Base-by-base conservation (phyloP, 2,329 filamentous ascomycete genomes). In the Diaporthe ilicicola region DNA sequence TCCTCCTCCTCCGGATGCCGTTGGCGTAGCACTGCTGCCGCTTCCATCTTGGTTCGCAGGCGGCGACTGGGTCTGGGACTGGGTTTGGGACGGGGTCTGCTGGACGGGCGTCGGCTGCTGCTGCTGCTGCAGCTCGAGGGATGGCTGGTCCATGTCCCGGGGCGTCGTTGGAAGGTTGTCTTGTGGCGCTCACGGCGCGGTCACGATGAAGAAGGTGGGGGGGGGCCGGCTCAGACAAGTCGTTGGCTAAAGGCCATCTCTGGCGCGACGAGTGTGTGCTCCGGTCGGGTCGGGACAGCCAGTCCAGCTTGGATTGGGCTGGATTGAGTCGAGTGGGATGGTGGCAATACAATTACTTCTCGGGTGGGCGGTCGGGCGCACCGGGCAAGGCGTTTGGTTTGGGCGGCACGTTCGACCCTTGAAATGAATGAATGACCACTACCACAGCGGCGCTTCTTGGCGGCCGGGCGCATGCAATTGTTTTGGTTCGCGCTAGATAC, bases 31-130 rank as follows among this genome's bases (percentile, higher is more conserved):
- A 42, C 44, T 55, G 65, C 64, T 54, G 27, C 69, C 59, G 32
- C 69, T 68, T 46, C 32, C 32, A 48, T 59, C 55, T 24, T 67
- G 42, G 59, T 50, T 73, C 64, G 51, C 67, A 37, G 62, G 70
- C 24, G 55, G 62, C 42, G 53, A 65, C 46, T 48, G 70, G 13
- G 44, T 37, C 34, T 68, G 71, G 17, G 42, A 50, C 13, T 62
- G 70, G 5, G 70, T 27, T 37, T 67, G 56, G 15, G 55, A n/a
- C 48, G 46, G 51, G 32, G 54, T 32, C 22, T 19, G 54, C 19
- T 70, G 67, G 55, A 17, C 50, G 67, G 32, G 61, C 44, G 56
- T 27, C 37, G 50, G 55, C 42, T 42, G 50, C 24, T 48, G 73
- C 64, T 55, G 51, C 65, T 48, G 51, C 8, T 37, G 66, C 66